These are phyloP conservation scores for Polyporus tsugae DNA, from an alignment of 1,284 basidiomycete genomes.

Conservation along the genomic window DNA sequence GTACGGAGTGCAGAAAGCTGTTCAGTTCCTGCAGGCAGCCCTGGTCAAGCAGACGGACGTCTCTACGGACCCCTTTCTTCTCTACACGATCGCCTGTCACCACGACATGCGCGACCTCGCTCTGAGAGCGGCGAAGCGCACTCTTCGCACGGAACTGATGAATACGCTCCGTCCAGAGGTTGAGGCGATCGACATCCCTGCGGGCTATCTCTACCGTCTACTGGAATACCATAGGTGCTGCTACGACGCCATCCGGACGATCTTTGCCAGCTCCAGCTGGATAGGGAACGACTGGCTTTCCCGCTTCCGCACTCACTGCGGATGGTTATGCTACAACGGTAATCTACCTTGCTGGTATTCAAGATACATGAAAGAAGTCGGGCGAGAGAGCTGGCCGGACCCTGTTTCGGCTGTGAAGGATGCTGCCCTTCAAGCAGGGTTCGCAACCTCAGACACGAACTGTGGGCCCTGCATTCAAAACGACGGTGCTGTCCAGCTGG, in stretches of 20 bases:
- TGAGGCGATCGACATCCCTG: slow-evolving; percentile 11
- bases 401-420: neutral
- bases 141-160: slow-evolving; percentile 5
- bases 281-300: neutral
- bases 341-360: neutral
- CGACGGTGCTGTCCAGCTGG: neutral
- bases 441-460: neutral
- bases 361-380: neutral
- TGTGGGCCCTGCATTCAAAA: neutral
- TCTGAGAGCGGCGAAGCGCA: slow-evolving; percentile 15
- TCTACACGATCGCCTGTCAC: slow-evolving; percentile 22
- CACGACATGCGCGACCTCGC: slow-evolving; percentile 20
- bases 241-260: slow-evolving; percentile 6
- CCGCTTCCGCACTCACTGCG: neutral
- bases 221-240: slow-evolving; percentile 27
- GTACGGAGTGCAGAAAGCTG: slow-evolving; percentile 43
- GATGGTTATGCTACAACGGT: neutral
- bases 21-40: slow-evolving; percentile 5
- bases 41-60: neutral
- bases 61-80: slow-evolving; percentile 4
- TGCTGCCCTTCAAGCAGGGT: neutral
- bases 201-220: slow-evolving; percentile 27
- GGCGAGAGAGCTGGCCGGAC: neutral
- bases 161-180: neutral
- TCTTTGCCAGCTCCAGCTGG: slow-evolving; percentile 2